phyloP scores from a whole-genome alignment of 305 asterid genomes.

The Fraxinus dipetala region DNA sequence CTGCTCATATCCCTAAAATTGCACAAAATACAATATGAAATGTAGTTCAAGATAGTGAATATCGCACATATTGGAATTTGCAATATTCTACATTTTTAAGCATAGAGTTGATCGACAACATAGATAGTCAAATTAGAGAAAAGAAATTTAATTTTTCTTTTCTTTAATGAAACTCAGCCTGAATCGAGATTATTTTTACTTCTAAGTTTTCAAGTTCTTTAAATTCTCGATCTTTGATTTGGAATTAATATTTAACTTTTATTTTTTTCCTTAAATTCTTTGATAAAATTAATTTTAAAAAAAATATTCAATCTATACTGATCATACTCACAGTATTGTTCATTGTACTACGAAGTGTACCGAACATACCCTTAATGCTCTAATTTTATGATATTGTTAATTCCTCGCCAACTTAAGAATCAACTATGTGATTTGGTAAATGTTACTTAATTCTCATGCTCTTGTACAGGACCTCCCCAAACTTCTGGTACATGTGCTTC shows the following conservation, averaged over 20 bases:
- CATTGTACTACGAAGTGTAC: neutral
- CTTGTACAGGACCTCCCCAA: slow-evolving; percentile 76
- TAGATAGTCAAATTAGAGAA: neutral
- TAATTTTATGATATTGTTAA: neutral
- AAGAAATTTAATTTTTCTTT: no score
- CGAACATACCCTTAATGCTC: neutral
- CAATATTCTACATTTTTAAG: no score
- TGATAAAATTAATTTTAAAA: neutral
- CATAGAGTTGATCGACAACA: neutral
- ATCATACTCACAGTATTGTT: neutral
- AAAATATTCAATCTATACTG: neutral
- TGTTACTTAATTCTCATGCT: slow-evolving; percentile 73
- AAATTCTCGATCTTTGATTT: neutral
- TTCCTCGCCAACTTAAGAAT: slow-evolving; percentile 17
- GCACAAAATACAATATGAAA: no score
- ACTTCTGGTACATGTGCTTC: slow-evolving; percentile 84
- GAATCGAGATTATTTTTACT: neutral
- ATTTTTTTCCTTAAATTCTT: neutral
- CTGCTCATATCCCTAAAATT: no score
- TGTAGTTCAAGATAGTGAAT: no score
- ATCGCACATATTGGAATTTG: no score
- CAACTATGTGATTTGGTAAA: slow-evolving; percentile 8
- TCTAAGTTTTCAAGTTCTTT: neutral
- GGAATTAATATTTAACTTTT: neutral
- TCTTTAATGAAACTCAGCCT: neutral